Evolutionary conservation across 768 basidiomycete species (phyloP), one percentile per base, ranked within the genome.

Genomic region (Mycena indigotica): DNA sequence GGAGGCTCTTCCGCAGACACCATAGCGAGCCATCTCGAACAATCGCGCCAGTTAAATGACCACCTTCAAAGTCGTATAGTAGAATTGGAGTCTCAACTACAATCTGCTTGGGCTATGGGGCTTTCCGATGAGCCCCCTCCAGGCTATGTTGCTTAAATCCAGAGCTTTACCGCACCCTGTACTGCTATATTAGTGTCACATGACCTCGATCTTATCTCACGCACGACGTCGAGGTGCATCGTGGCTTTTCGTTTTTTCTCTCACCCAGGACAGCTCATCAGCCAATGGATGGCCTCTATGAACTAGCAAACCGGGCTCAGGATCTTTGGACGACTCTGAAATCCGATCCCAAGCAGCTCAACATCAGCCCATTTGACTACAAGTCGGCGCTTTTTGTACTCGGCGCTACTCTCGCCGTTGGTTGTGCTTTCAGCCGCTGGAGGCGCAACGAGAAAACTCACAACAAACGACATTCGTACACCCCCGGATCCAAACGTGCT

Each of bases 51-150:
- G 21, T 21, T 44, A 21, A 44, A 44, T 23, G 41, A 45, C 28
- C 21, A 44, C 8, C 41, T 62, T 56, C 30, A 30, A 28, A 35
- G 48, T 24, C 56, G 57, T 39, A 62, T 62, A 28, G 35, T n/a
- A n/a, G 23, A 39, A 5, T 32, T 62, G 38, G 51, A 62, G 30
- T 21, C 28, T 28, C 60, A 62, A 24, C 51, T 46, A 13, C 51
- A 50, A 24, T 53, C 50, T 29, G 25, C 46, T 16, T 62, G 60
- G 60, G 60, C 56, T 6, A 57, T 52, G 52, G 60, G 60, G 28
- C 46, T 62, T 10, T 53, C 57, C 17, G 57, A 62, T 32, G 60
- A 62, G 29, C 56, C 60, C 6, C 60, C 60, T 15, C 60, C 60
- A 16, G 56, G 56, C 13, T 62, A 62, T 55, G 28, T 56, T 16